phyloP scores from a whole-genome alignment of 495 filamentous ascomycete species.

The Podospora appendiculata region DNA sequence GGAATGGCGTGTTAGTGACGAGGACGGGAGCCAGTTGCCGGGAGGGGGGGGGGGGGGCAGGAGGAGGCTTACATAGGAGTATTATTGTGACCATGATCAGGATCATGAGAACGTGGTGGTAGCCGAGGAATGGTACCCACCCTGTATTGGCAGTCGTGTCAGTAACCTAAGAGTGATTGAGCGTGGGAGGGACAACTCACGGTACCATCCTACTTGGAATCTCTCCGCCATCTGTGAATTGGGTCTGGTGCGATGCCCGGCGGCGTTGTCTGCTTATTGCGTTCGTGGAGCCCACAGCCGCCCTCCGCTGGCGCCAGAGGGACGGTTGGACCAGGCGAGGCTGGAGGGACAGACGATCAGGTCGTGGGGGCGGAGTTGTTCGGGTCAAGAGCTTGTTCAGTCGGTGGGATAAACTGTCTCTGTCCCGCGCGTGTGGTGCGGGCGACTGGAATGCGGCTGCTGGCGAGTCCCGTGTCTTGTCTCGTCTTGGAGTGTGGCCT shows the following conservation, averaged over 20 bases:
- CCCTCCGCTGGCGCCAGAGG: slow-evolving; percentile 26
- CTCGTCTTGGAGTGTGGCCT: not conserved
- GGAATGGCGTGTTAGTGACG: not conserved
- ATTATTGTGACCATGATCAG: slow-evolving; percentile 91
- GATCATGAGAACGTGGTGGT: slow-evolving; percentile 98
- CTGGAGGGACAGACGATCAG: not conserved
- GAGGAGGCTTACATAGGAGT: slow-evolving; percentile 69
- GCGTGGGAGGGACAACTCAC: slow-evolving; percentile 20
- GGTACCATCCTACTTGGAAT: slow-evolving; percentile 40
- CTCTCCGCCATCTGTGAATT: slow-evolving; percentile 17
- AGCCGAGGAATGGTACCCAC: slow-evolving; percentile 89
- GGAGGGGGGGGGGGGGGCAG: slow-evolving; percentile 5
- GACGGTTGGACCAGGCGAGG: slow-evolving; percentile 10
- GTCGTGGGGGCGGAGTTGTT: not conserved
- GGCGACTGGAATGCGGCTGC: slow-evolving; percentile 5
- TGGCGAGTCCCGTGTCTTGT: slow-evolving; percentile 5
- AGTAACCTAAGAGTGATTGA: not conserved
- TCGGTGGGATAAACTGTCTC: too few relatives aligned
- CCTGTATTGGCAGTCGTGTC: slow-evolving; percentile 43
- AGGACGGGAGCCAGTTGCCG: not conserved
- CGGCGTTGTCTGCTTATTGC: not conserved
- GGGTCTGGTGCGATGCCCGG: not conserved
- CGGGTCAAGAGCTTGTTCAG: too few relatives aligned
- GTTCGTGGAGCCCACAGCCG: slow-evolving; percentile 27
- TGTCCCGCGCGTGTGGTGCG: too few relatives aligned